Evolutionary conservation across 257 asterid genomes (phyloP), one percentile per base, ranked within the genome.

Genomic region (Solanum virginianum): DNA sequence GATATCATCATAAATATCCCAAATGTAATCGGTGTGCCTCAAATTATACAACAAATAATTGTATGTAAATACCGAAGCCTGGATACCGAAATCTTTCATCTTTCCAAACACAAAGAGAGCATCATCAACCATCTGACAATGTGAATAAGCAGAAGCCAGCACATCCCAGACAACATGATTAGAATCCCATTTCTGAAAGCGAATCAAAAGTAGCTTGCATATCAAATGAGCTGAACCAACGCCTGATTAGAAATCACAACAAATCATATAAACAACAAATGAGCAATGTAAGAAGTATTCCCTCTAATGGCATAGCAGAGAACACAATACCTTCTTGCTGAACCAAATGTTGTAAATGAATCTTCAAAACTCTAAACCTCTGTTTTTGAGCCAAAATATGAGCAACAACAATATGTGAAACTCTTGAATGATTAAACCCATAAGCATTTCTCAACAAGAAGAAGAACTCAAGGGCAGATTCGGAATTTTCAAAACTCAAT

Each of bases 141-240:
- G 88, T 75, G 94, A 91, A 87, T 89, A 95, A 80, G 90, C 90
- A 90, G 92, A 91, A 85, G 92, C 92, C 87, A 95, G 87, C 88
- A 90, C 88, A 88, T 95, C 95, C 99, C 96, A 94, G 71, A 94
- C 94, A 84, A 86, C 45, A 83, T 85, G 86, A 84, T 83, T 88
- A 43, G 92, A 89, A 66, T 86, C 91, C 92, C 92, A 88, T 81
- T 83, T 86, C 83, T 54, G 86, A 88, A 92, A 93, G 91, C 80
- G 87, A 85, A 82, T 80, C 71, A 20, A 89, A 87, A 95, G 98
- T 86, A 93, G 85, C 87, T 93, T 92, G 87, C 95, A 92, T 12
- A 91, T 88, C 74, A 89, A 86, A 65, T 91, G 86, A n/a, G 98
- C 95, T 53, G 99, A 93, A 85, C 93, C 98, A 85, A 90, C 87